Base-by-base conservation (phyloP, 2,329 filamentous ascomycete genomes). In the Didymella pomorum region DNA sequence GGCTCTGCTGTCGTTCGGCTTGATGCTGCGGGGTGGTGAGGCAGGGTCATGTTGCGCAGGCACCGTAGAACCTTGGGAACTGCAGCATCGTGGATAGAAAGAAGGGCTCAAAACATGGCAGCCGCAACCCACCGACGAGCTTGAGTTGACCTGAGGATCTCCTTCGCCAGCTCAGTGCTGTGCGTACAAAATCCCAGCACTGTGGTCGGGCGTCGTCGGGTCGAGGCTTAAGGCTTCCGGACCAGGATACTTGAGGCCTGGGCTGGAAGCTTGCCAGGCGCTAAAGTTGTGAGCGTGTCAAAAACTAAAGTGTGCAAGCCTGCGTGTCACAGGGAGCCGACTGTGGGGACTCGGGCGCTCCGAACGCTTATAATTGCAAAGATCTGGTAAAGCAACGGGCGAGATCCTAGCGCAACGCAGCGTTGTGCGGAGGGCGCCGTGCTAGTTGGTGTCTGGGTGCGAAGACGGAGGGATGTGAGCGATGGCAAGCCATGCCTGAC, bases 151-250 rank as follows among this genome's bases (percentile, higher is more conserved):
- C 26, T 58, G 44, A 48, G 44, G 50, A 51, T 43, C 49, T 53
- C 37, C 50, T 59, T 49, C 49, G 64, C 45, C 53, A 42, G 25
- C 41, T 26, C 50, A 55, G 35, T 64, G 57, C 52, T 52, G 59
- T 67, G 68, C 69, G 63, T 61, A 64, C 52, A 47, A 49, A 33
- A 62, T 67, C 68, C 74, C 73, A 71, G 64, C 61, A 65, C 69
- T 47, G 62, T 65, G 73, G 71, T 69, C 66, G 64, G 72, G 73
- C 71, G 70, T 71, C 59, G 65, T 70, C 71, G 68, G 67, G 54
- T 71, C 58, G 66, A 67, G 66, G 60, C 67, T 64, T 56, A 66
- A 62, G 62, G 58, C 60, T 62, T 67, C 54, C 61, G 70, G 58
- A 61, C 62, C 62, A 67, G 57, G 61, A 45, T 52, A 49, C 20